phyloP scores from a whole-genome alignment of 2,329 filamentous ascomycete species.

The Boeremia exigua region DNA sequence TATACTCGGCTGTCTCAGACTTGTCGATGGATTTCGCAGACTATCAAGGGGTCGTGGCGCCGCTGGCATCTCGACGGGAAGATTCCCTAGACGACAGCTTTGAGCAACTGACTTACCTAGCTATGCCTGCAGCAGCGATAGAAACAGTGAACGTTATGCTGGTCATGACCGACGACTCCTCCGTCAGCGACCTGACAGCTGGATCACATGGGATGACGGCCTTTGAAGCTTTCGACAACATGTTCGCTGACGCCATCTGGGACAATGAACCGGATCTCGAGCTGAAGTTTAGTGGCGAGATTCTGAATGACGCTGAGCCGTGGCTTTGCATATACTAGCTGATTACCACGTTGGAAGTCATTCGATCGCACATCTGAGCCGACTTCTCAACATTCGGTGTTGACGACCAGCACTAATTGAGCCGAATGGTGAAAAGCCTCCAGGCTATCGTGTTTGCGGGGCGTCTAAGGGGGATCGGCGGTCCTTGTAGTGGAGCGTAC shows the following conservation, averaged over 20 bases:
- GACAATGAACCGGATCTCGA: not conserved
- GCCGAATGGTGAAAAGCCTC: not conserved
- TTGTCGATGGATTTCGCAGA: not conserved
- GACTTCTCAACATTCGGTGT: not conserved
- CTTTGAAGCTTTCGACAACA: not conserved
- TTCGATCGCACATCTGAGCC: not conserved
- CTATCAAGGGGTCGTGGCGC: not conserved
- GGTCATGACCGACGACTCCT: not conserved
- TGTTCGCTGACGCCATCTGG: constrained; percentile 5
- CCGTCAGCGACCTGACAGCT: not conserved
- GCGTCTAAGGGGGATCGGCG: not conserved
- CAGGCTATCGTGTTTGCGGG: not conserved
- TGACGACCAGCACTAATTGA: not conserved
- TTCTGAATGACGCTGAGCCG: not conserved
- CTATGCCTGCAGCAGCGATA: not conserved
- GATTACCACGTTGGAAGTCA: not conserved
- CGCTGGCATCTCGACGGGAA: not conserved
- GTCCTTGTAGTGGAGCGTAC: not conserved
- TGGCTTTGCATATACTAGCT: not conserved
- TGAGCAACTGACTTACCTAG: not conserved
- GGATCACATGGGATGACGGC: no score
- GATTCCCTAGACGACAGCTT: not conserved
- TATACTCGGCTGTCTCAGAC: not conserved
- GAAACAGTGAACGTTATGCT: not conserved
- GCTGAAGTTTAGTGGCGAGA: not conserved